These are phyloP conservation scores for Nicotiana undulata DNA, from an alignment of 257 asterid genomes.

Conservation along the genomic window DNA sequence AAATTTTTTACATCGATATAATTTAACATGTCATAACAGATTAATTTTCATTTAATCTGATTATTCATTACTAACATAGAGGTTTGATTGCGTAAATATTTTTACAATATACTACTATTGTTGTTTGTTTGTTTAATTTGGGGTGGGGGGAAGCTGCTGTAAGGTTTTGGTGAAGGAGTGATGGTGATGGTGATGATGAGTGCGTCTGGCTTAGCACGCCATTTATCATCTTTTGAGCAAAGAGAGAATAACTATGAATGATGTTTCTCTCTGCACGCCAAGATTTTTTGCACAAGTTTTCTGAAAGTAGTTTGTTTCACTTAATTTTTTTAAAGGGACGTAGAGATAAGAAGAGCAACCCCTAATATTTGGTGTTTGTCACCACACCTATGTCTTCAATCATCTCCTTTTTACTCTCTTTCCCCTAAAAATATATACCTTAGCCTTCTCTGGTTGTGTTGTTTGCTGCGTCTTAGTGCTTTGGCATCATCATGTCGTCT, in stretches of 20 bases:
- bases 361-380: conserved; percentile 21
- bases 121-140: background rate
- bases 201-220: conserved; percentile 24
- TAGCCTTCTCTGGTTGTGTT: background rate
- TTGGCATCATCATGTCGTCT: conserved; percentile 2
- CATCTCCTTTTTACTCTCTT: conserved; percentile 9
- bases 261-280: conserved; percentile 31
- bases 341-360: background rate
- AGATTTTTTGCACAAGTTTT: conserved; percentile 27
- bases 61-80: no score
- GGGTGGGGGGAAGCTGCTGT: background rate
- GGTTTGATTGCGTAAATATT: no score
- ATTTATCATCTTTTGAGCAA: conserved; percentile 18
- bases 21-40: no score
- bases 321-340: background rate
- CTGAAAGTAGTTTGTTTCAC: background rate
- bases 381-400: conserved; percentile 8
- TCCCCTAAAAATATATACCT: background rate
- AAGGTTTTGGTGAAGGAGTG: conserved; percentile 14
- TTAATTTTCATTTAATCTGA: no score
- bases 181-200: conserved; percentile 16
- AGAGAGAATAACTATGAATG: conserved; percentile 16
- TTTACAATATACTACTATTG: background rate
- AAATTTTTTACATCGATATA: background rate
- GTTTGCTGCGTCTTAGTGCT: background rate